A percentile compares a stretch with the other conserved stretches of the same genome.
phyloP scores from a whole-genome alignment of 768 basidiomycete species.

The Agrocybe pediades region DNA sequence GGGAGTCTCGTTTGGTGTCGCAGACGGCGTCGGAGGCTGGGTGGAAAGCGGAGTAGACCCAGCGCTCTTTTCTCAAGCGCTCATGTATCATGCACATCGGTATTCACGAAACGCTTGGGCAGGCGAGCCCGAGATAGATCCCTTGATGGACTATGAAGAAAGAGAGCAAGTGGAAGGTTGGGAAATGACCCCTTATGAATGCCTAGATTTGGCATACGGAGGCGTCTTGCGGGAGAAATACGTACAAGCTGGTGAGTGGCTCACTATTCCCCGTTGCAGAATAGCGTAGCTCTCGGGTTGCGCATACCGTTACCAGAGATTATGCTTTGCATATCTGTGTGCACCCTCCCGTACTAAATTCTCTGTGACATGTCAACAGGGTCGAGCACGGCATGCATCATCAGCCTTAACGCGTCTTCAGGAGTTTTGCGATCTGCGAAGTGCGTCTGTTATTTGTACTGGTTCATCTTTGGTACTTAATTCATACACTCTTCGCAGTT shows the following conservation, averaged over 20 bases:
- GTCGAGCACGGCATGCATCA: conserved; percentile 81
- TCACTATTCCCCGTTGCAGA: not conserved
- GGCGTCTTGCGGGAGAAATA: conserved; percentile 68
- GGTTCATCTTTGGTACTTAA: not conserved
- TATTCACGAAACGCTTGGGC: conserved; percentile 77
- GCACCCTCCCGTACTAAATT: not conserved
- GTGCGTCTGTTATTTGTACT: conserved; percentile 40
- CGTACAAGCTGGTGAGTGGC: conserved; percentile 62
- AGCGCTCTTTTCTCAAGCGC: conserved; percentile 84
- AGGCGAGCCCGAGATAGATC: conserved; percentile 82
- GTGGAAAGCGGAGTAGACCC: conserved; percentile 81
- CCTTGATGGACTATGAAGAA: conserved; percentile 72
- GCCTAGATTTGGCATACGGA: conserved; percentile 70
- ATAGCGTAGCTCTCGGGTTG: too few species aligned
- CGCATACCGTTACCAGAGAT: too few species aligned
- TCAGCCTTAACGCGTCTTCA: conserved; percentile 74
- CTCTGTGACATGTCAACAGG: conserved; percentile 41
- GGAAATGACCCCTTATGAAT: conserved; percentile 74
- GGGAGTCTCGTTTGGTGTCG: conserved; percentile 82
- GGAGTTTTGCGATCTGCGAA: conserved; percentile 78
- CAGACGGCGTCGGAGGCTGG: conserved; percentile 96
- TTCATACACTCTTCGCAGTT: conserved; percentile 34
- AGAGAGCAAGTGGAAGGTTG: conserved; percentile 70
- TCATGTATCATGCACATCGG: conserved; percentile 85
- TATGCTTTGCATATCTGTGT: not conserved